Conservation (phyloP, 306 rosid species). For the Fagus sylvatica region DNA sequence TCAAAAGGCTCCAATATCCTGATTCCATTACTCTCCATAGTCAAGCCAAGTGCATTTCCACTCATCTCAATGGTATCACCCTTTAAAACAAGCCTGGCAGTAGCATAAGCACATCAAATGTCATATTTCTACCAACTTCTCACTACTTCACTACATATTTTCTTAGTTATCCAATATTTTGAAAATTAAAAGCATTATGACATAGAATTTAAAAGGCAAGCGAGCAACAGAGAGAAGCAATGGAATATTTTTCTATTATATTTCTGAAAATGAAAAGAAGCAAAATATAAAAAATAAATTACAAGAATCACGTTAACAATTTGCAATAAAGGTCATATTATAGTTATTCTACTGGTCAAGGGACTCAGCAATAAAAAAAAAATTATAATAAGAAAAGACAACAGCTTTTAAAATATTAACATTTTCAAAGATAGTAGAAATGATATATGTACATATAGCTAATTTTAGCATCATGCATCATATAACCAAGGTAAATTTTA, state of each 20-base stretch:
- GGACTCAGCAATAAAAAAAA: not conserved
- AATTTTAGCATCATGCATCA: not conserved
- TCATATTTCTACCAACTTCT: constrained; percentile 14
- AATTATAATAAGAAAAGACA: not conserved
- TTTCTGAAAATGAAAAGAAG: constrained; percentile 1
- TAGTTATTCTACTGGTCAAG: not conserved
- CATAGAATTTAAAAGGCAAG: not conserved
- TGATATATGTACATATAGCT: not conserved
- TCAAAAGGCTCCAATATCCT: constrained; percentile 96
- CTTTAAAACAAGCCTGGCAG: constrained; percentile 73
- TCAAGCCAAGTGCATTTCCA: constrained; percentile 79
- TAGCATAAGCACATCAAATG: constrained; percentile 30
- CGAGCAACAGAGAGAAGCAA: not conserved
- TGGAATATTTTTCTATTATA: not conserved
- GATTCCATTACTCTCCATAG: constrained; percentile 95
- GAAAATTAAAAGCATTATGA: not conserved
- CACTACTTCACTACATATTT: not conserved
- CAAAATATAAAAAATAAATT: not conserved
- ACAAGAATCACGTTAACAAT: not conserved
- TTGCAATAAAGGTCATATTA: not conserved
- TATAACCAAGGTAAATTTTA: not conserved
- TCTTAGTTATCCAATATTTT: not conserved
- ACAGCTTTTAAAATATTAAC: not conserved
- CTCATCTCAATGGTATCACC: constrained; percentile 78
- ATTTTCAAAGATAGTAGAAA: not conserved